Percentiles rank a stretch among this genome's conserved stretches.
These are phyloP conservation scores for Triangularia setosa DNA, from an alignment of 2,329 filamentous ascomycete species.

Conservation along the genomic window DNA sequence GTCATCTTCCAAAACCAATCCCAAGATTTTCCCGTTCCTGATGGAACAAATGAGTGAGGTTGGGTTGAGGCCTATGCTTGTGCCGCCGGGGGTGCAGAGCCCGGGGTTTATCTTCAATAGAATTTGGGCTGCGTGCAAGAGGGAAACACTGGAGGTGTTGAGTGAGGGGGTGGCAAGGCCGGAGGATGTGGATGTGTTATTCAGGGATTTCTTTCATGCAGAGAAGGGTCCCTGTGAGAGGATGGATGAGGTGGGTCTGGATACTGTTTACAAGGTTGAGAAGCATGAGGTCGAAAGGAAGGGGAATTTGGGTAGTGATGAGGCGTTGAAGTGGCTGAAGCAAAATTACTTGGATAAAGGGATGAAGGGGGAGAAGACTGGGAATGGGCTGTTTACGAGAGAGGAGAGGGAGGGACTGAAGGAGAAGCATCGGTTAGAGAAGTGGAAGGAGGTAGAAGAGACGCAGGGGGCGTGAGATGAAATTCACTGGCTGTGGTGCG, in stretches of 20 bases:
- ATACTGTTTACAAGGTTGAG: conserved; percentile 32
- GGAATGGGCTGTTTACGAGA: conserved; percentile 28
- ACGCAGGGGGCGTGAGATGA: conserved; percentile 23
- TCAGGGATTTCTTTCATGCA: conserved; percentile 30
- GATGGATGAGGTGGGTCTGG: conserved; percentile 35
- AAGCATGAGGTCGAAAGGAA: conserved; percentile 23
- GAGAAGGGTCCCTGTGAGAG: conserved; percentile 30
- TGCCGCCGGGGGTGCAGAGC: conserved; percentile 29
- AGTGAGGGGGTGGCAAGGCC: conserved; percentile 32
- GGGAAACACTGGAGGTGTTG: conserved; percentile 32
- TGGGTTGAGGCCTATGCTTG: conserved; percentile 28
- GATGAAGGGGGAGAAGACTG: conserved; percentile 31
- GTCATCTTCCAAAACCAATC: conserved; percentile 31
- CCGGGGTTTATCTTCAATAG: conserved; percentile 35
- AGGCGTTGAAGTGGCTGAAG: conserved; percentile 26
- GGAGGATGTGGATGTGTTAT: conserved; percentile 32
- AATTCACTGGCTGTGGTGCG: too few relatives aligned
- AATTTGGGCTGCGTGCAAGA: conserved; percentile 35
- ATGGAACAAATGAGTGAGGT: conserved; percentile 28
- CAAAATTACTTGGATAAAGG: conserved; percentile 27
- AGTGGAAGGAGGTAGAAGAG: conserved; percentile 24
- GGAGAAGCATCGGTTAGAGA: conserved; percentile 19
- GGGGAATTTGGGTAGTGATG: conserved; percentile 11
- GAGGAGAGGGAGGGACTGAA: conserved; percentile 26
- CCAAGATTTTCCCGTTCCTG: conserved; percentile 30